Conservation (phyloP, 306 rosid species). For the Trifolium fragiferum region DNA sequence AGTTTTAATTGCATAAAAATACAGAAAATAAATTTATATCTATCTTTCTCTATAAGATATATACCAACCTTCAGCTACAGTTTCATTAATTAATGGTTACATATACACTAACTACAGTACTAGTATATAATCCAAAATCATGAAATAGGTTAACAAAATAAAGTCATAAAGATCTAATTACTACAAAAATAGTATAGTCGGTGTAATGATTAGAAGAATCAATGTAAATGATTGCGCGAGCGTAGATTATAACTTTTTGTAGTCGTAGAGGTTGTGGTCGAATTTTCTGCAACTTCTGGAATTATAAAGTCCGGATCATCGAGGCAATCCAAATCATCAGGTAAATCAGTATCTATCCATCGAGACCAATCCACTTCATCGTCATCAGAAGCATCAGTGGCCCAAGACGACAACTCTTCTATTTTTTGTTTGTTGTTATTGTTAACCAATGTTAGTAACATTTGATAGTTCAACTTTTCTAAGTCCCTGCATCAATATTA, state of each 20-base stretch:
- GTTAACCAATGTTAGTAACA: slow-evolving; percentile 55
- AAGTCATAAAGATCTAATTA: background rate
- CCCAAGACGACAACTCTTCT: slow-evolving; percentile 45
- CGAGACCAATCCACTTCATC: slow-evolving; percentile 60
- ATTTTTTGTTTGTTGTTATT: slow-evolving; percentile 53
- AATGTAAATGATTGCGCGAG: slow-evolving; percentile 38
- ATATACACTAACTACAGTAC: background rate
- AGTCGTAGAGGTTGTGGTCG: slow-evolving; percentile 45
- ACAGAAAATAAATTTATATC: no score
- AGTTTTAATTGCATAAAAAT: no score
- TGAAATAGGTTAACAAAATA: slow-evolving; percentile 7
- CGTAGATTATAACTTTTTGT: slow-evolving; percentile 65
- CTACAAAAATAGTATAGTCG: slow-evolving; percentile 7
- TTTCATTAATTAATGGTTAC: background rate
- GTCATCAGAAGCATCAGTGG: slow-evolving; percentile 43
- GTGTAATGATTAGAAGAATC: slow-evolving; percentile 7
- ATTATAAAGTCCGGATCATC: slow-evolving; percentile 71
- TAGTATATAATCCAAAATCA: background rate
- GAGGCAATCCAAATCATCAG: slow-evolving; percentile 60
- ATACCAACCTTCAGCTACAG: background rate
- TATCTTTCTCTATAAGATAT: no score
- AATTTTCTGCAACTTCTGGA: slow-evolving; percentile 65
- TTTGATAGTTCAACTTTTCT: slow-evolving; percentile 68
- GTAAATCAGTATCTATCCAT: slow-evolving; percentile 68
- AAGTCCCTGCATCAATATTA: slow-evolving; percentile 59